Evolutionary conservation across 2,329 filamentous ascomycete genomes (phyloP).

Genomic region (Boeremia lycopersici): DNA sequence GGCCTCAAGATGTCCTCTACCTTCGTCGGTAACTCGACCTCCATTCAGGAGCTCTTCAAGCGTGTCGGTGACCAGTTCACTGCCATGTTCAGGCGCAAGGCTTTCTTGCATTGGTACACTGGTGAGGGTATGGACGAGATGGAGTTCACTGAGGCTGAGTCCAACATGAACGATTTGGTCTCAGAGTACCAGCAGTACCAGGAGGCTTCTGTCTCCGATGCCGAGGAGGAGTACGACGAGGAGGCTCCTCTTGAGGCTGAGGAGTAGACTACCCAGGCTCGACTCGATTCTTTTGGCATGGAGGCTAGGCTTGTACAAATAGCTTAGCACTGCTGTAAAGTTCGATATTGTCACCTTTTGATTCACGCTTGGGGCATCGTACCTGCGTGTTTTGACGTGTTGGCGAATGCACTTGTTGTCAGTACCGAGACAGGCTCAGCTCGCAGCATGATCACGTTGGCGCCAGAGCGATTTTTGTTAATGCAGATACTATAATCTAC

Average conservation of each 20-base stretch:
- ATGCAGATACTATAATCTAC: constrained; percentile 41
- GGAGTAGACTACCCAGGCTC: constrained; percentile 54
- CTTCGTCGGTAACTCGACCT: constrained; percentile 98
- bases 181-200: constrained; percentile 99
- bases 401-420: constrained; percentile 22
- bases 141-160: constrained; percentile 99
- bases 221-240: constrained; percentile 94
- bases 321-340: constrained; percentile 11
- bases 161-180: constrained; percentile 99
- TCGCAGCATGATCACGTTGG: constrained; percentile 32
- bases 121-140: constrained; percentile 99
- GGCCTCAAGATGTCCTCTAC: constrained; percentile 99
- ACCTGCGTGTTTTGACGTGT: constrained; percentile 22
- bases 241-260: constrained; percentile 76
- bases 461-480: constrained; percentile 44
- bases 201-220: constrained; percentile 96
- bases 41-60: constrained; percentile 99
- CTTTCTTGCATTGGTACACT: constrained; percentile 99
- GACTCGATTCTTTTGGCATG: constrained; percentile 6
- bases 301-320: constrained; percentile 7
- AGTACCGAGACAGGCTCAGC: constrained; percentile 22
- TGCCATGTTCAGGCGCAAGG: constrained; percentile 99
- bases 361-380: constrained; percentile 37
- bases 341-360: constrained; percentile 20
- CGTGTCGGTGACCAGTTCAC: constrained; percentile 99